phyloP scores from a whole-genome alignment of 2,329 filamentous ascomycete genomes.

The Pseudomassariella vexata region DNA sequence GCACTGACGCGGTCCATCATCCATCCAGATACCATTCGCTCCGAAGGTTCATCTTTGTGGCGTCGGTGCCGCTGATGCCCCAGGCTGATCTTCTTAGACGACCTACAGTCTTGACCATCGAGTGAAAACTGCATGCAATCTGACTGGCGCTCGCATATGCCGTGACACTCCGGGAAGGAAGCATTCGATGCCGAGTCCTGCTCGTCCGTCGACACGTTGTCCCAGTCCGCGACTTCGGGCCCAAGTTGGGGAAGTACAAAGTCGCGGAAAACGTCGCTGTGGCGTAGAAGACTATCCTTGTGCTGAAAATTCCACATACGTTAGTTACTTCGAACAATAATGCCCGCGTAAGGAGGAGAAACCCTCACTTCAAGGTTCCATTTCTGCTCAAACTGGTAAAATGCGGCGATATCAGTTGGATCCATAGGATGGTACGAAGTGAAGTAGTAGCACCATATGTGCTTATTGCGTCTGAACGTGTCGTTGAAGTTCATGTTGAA shows the following conservation, averaged over 20 bases:
- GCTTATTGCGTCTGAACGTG: slow-evolving; percentile 28
- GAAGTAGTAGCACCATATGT: slow-evolving; percentile 43
- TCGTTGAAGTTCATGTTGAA: slow-evolving; percentile 35
- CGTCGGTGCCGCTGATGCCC: neutral
- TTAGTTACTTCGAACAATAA: too few relatives aligned
- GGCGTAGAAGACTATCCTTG: slow-evolving; percentile 17
- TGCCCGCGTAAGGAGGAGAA: slow-evolving; percentile 5
- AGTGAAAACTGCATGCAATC: slow-evolving; percentile 1
- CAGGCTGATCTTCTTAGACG: neutral
- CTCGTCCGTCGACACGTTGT: slow-evolving; percentile 20
- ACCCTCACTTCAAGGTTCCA: slow-evolving; percentile 22
- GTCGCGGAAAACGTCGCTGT: slow-evolving; percentile 21
- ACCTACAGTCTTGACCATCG: slow-evolving; percentile 1
- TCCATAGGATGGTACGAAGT: slow-evolving; percentile 42
- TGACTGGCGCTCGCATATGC: too few relatives aligned
- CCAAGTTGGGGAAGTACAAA: slow-evolving; percentile 17
- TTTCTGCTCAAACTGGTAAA: slow-evolving; percentile 38
- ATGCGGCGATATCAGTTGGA: slow-evolving; percentile 29
- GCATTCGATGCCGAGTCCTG: slow-evolving; percentile 11
- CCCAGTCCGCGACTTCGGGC: slow-evolving; percentile 18
- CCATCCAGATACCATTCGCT: slow-evolving; percentile 2
- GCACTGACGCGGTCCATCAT: slow-evolving; percentile 1
- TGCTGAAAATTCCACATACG: slow-evolving; percentile 5
- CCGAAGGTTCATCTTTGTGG: neutral
- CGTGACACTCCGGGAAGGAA: too few relatives aligned